Evolutionary conservation across 2,329 filamentous ascomycete species (phyloP).

Genomic region (Venturia asperata): DNA sequence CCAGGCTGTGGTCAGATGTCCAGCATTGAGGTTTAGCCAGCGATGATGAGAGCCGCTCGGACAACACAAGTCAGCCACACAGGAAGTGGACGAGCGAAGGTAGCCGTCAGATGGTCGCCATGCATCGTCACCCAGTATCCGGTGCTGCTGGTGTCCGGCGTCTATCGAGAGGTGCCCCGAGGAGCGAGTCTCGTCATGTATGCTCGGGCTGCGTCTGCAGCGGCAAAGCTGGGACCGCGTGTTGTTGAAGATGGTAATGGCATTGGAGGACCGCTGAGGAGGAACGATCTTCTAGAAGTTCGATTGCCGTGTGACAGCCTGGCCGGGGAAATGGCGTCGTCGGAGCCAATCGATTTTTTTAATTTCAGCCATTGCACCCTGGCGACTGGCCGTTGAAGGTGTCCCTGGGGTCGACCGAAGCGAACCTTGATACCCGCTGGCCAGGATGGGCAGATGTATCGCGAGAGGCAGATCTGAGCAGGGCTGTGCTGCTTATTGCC

Average conservation of each 20-base stretch:
- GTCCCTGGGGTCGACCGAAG: background rate
- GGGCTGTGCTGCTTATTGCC: background rate
- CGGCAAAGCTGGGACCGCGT: background rate
- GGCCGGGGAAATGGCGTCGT: background rate
- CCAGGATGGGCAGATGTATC: background rate
- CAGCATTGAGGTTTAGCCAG: background rate
- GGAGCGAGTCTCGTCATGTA: background rate
- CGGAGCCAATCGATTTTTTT: background rate
- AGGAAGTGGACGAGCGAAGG: background rate
- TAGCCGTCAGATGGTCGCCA: background rate
- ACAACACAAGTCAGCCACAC: background rate
- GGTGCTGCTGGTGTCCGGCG: background rate
- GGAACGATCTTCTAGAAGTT: slow-evolving; percentile 2
- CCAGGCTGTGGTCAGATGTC: background rate
- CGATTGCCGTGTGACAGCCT: slow-evolving; percentile 8
- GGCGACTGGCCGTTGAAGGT: background rate
- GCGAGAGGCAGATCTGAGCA: background rate
- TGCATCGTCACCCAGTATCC: too few relatives aligned
- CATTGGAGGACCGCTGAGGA: background rate
- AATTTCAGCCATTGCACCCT: background rate
- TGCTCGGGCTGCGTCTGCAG: background rate
- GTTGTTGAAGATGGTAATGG: background rate
- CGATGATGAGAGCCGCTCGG: background rate
- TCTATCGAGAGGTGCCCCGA: background rate
- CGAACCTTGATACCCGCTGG: background rate